Evolutionary conservation across 768 basidiomycete genomes (phyloP), one percentile per base, ranked within the genome.

Genomic region (Tephrocybe sp.): DNA sequence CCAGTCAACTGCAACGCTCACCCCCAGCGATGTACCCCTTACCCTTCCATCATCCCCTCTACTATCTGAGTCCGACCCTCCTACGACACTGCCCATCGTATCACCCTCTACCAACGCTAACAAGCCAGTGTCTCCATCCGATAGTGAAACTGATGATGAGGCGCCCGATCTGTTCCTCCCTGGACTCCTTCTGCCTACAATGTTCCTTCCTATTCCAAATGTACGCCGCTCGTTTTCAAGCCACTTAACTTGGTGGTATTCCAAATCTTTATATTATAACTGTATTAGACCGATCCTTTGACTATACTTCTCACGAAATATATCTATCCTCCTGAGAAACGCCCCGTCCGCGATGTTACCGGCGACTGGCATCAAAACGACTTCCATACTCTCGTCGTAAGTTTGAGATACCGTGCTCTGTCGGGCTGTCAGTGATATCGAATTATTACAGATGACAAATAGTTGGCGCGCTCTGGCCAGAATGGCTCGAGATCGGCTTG

Each of bases 201-300:
- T 91, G 84, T 92, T 92, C 64, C 69, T 91, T 40, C 90, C 90
- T n/a, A 86, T 91, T 36, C 90, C 91, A 43, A 90, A 90, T 72
- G 90, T 92, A 77, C 81, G 87, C 80, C 69, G 58, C 57, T 69
- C 69, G 42, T 67, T 79, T 54, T 78, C 75, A 39, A 71, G 65
- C 16, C 66, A 73, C 50, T 70, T 86, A 38, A 73, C 76, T 10
- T 86, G 82, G 81, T 85, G 79, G 82, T 65, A 87, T 63, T 74
- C 62, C 64, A 72, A 69, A 69, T 61, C 70, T 68, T 64, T 70
- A 65, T 76, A 72, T 63, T 62, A 67, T 69, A 73, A 58, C 37
- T 69, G 62, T 70, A 69, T 62, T 76, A 93, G 90, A 91, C 87
- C 50, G 91, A 92, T 70, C 86, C 89, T 39, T 76, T 92, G 69